Conservation (phyloP, 179 eudicot genomes). For the Beta lomatogona region DNA sequence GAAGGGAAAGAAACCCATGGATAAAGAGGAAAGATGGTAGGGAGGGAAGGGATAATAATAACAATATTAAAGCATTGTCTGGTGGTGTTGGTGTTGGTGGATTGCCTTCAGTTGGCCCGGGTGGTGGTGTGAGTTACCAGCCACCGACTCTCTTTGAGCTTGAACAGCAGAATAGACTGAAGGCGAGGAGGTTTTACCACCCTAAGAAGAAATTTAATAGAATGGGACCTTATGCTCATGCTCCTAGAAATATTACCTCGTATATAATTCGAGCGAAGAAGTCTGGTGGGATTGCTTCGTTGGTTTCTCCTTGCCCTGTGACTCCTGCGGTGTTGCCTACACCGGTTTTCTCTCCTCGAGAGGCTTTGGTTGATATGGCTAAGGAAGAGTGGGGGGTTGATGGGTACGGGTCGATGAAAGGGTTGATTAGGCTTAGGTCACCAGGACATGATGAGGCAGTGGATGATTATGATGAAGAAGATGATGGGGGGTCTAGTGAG, state of each 20-base stretch:
- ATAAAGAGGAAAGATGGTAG: constrained; percentile 50
- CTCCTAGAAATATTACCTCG: constrained; percentile 91
- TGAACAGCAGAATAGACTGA: constrained; percentile 80
- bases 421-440: constrained; percentile 86
- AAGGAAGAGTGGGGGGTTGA: constrained; percentile 99
- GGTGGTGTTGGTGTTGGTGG: constrained; percentile 20
- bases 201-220: constrained; percentile 66
- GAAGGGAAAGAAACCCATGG: constrained; percentile 75
- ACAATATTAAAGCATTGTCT: constrained; percentile 9
- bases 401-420: constrained; percentile 98
- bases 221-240: constrained; percentile 79
- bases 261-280: constrained; percentile 85
- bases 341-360: constrained; percentile 93
- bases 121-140: constrained; percentile 42
- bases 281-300: constrained; percentile 78
- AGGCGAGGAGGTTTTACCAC: constrained; percentile 59
- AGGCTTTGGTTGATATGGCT: constrained; percentile 93
- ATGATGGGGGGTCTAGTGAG: constrained; percentile 82
- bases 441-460: constrained; percentile 65
- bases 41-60: constrained; percentile 37
- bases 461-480: constrained; percentile 81
- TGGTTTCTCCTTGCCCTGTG: constrained; percentile 87
- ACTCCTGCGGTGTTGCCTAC: constrained; percentile 94
- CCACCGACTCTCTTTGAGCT: constrained; percentile 68
- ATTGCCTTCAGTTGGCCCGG: constrained; percentile 19